Evolutionary conservation across 768 basidiomycete species (phyloP), one percentile per base, ranked within the genome.

Genomic region (Tricholoma terreum): DNA sequence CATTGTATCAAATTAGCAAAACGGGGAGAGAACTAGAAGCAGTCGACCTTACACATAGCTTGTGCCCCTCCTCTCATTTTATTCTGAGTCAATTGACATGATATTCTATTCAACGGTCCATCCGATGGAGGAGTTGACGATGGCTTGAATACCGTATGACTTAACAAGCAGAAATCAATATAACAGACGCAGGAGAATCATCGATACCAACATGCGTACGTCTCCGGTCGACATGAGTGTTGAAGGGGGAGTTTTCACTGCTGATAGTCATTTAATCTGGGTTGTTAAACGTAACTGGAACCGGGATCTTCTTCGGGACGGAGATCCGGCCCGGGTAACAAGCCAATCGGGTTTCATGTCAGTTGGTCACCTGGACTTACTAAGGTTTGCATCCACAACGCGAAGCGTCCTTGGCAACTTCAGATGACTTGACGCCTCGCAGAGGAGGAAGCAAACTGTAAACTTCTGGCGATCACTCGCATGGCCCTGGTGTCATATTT

Each of bases 11-110:
- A 27, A 54, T 50, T n/a, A 34, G 50, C 19, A 40, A 36, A 22
- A 30, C 48, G 53, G 45, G 34, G 50, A 34, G 31, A 40, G 43
- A 31, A 21, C 30, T 38, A 15, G 35, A 17, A 40, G 49, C 21
- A 21, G 54, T 17, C 15, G 57, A 6, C 69, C 87, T 71, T 65
- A 92, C 90, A 76, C 92, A 93, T 93, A 34, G 91, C 91, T 71
- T 93, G 90, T 8, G 91, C 90, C 35, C 84, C 87, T 60, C 90
- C 91, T 52, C 80, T 84, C 56, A 76, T 75, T 71, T 92, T 92
- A 67, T 86, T 78, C 71, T 92, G 87, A 1, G 91, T 93, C 50
- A 93, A 63, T 59, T 84, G 82, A 57, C 79, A 74, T 48, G 91
- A 93, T 60, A 85, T 79, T 70, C 83, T 92, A 76, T 93, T 93